Base-by-base conservation (phyloP, 352 stramenopile genomes). In the Phytopythium vexans region DNA sequence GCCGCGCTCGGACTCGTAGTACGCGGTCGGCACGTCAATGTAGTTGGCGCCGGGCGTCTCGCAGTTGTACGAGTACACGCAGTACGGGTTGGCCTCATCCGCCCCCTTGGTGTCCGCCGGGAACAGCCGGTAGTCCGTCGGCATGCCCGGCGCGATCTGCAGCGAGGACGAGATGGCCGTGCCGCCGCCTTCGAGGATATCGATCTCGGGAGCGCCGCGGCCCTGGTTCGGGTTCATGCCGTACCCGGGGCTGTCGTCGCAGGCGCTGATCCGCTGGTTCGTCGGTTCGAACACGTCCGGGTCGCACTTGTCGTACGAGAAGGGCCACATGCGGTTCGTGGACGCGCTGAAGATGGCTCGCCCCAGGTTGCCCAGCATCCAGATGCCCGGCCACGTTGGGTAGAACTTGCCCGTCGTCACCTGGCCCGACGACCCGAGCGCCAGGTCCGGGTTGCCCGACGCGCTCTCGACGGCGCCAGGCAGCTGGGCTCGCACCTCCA, bases 291-390 rank as follows among this genome's bases (percentile, higher is more conserved):
- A 76, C 14, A 74, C 51, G 48, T 71, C 56, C 0, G 68, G 51
- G 60, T 98, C 62, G 55, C 94, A 98, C 37, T 73, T 81, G 56
- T 97, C 70, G 67, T 97, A 98, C 49, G 77, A 96, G 81, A 94
- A 98, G 1, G 94, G 94, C 94, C 94, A 98, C 52, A 98, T 87
- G 58, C 92, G 89, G 59, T 94, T 94, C 1, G 88, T 97, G 0
- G 77, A 94, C 0, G 68, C 77, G 12, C 92, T 89, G 63, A 97
- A 98, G 9, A 95, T 97, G 3, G 91, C 89, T 34, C 92, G 58
- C 1, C 89, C 92, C 2, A 98, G 68, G 75, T 98, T 97, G 10
- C 94, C 94, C 42, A 98, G 65, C 54, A 98, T 72, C 94, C 94
- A 98, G 54, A 98, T 86, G 16, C 91, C 94, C 1, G 94, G 92